A percentile compares a stretch with the other conserved stretches of the same genome.
Evolutionary conservation across 1,284 basidiomycete genomes (phyloP).

Genomic region (Heterobasidion parviporum): DNA sequence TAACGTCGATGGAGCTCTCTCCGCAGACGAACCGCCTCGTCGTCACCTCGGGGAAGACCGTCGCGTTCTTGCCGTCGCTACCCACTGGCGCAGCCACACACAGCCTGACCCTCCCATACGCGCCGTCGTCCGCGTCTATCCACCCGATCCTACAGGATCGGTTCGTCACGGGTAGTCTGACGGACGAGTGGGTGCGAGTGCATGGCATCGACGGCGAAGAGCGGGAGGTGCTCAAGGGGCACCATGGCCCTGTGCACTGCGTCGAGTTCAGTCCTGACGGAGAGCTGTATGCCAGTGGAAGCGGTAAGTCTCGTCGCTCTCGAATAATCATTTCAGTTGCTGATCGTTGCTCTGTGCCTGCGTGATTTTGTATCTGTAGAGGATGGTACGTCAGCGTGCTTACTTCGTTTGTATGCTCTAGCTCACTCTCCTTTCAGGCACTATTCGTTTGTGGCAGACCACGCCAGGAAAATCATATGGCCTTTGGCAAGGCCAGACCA

Average conservation of each 20-base stretch:
- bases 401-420: not conserved
- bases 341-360: slow-evolving; percentile 7
- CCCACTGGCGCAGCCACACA: slow-evolving; percentile 52
- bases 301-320: slow-evolving; percentile 51
- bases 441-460: slow-evolving; percentile 95
- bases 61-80: slow-evolving; percentile 75
- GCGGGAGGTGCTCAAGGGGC: slow-evolving; percentile 89
- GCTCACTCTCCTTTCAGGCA: slow-evolving; percentile 40
- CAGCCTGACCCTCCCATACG: slow-evolving; percentile 68
- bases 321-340: slow-evolving; percentile 10
- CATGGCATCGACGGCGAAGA: slow-evolving; percentile 90
- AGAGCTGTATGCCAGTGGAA: slow-evolving; percentile 96
- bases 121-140: slow-evolving; percentile 86
- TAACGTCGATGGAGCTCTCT: slow-evolving; percentile 92
- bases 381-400: slow-evolving; percentile 47
- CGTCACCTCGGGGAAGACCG: slow-evolving; percentile 86
- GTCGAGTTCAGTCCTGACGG: slow-evolving; percentile 95
- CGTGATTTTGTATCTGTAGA: slow-evolving; percentile 31
- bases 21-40: slow-evolving; percentile 79
- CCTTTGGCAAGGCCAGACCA: slow-evolving; percentile 74
- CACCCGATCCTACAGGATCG: slow-evolving; percentile 85
- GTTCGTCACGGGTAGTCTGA: slow-evolving; percentile 87
- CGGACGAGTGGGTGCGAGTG: slow-evolving; percentile 94
- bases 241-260: slow-evolving; percentile 95
- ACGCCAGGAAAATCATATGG: slow-evolving; percentile 90